Conservation (phyloP, 2,329 filamentous ascomycete genomes). For the Hymenoscyphus occultus region DNA sequence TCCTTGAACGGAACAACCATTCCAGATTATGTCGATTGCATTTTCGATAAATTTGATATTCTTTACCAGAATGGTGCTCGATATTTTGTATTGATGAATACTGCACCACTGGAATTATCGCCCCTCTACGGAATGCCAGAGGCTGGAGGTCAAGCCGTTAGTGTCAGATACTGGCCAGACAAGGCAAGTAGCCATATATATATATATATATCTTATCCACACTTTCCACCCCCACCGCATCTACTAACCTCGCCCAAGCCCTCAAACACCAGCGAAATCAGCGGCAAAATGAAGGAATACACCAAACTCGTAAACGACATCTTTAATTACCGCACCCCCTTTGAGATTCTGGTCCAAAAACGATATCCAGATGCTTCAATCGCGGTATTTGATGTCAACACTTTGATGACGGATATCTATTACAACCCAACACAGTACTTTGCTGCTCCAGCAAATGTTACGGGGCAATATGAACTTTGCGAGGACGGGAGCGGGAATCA, state of each 20-base stretch:
- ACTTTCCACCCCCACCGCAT: background rate
- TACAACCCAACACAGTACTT: slow-evolving; percentile 59
- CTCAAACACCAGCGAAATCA: slow-evolving; percentile 48
- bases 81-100: slow-evolving; percentile 70
- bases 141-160: slow-evolving; percentile 42
- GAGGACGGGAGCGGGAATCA: slow-evolving; percentile 27
- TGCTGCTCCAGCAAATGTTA: slow-evolving; percentile 60
- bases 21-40: slow-evolving; percentile 63
- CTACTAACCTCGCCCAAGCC: slow-evolving; percentile 38
- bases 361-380: slow-evolving; percentile 59
- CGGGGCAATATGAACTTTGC: slow-evolving; percentile 57
- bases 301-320: slow-evolving; percentile 49
- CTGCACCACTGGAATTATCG: slow-evolving; percentile 62
- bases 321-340: slow-evolving; percentile 49
- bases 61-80: slow-evolving; percentile 66
- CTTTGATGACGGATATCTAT: slow-evolving; percentile 63
- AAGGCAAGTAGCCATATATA: slow-evolving; percentile 24
- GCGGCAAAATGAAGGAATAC: slow-evolving; percentile 50
- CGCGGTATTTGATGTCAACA: slow-evolving; percentile 65
- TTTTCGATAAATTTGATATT: slow-evolving; percentile 59
- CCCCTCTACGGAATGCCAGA: slow-evolving; percentile 60
- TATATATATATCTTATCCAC: background rate
- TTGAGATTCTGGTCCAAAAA: slow-evolving; percentile 42
- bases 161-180: slow-evolving; percentile 43
- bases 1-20: slow-evolving; percentile 58